Evolutionary conservation across 768 basidiomycete genomes (phyloP).

Genomic region (Rhodotorula babjevae): DNA sequence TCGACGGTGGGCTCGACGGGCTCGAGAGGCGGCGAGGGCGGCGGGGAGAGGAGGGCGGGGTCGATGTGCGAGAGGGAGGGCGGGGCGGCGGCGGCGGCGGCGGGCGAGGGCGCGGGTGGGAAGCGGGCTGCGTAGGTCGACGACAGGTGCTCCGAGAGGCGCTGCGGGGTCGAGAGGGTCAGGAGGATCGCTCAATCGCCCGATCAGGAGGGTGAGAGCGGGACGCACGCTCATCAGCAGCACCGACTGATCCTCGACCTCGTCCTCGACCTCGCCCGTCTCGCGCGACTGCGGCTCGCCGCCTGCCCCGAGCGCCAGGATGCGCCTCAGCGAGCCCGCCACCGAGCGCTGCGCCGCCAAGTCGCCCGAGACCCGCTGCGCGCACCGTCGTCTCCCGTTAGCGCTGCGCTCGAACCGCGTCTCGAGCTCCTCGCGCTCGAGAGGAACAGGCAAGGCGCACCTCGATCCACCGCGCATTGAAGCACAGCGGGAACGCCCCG

Average conservation of each 20-base stretch:
- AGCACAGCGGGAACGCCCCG: constrained; percentile 15
- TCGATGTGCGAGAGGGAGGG: neutral
- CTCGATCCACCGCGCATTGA: constrained; percentile 18
- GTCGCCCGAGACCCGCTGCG: constrained; percentile 17
- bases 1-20: neutral
- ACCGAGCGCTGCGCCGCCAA: neutral
- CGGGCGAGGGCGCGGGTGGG: too few species aligned
- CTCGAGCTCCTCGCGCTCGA: too few species aligned
- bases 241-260: neutral
- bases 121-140: neutral
- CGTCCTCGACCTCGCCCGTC: neutral
- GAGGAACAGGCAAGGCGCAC: neutral
- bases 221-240: neutral
- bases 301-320: neutral
- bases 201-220: too few species aligned
- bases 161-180: neutral
- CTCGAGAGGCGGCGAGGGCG: neutral
- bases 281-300: neutral
- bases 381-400: rapidly evolving
- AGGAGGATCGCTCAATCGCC: too few species aligned
- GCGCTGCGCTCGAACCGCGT: too few species aligned
- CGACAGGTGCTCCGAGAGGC: neutral
- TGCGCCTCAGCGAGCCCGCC: constrained; percentile 5
- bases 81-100: neutral
- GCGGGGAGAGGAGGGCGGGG: neutral